Evolutionary conservation across 768 basidiomycete genomes (phyloP).

Genomic region (Termitomyces sp.): DNA sequence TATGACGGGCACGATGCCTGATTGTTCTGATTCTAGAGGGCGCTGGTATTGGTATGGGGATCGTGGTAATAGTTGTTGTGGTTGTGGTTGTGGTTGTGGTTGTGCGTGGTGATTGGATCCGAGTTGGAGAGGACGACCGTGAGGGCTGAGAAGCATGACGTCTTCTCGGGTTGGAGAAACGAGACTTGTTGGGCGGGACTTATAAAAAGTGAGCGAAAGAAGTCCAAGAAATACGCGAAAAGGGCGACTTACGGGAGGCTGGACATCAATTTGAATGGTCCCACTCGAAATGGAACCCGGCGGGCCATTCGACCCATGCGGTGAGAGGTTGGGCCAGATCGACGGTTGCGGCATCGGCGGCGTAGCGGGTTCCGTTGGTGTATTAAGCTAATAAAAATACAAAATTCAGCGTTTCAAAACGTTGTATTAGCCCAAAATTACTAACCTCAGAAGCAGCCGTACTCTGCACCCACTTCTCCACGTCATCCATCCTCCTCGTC

Average conservation of each 20-base stretch:
- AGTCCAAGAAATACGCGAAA: not conserved
- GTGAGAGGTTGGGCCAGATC: constrained; percentile 3
- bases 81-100: not conserved
- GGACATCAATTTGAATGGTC: constrained; percentile 7
- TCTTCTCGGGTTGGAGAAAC: not conserved
- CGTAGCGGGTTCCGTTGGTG: constrained; percentile 1
- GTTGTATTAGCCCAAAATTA: not conserved
- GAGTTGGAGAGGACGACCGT: not conserved
- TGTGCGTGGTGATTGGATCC: not conserved
- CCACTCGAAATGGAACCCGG: constrained; percentile 6
- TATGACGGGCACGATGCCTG: constrained; percentile 14
- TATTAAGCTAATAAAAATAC: not conserved
- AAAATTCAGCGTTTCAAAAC: not conserved
- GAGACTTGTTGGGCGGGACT: constrained; percentile 2
- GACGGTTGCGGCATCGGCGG: not conserved
- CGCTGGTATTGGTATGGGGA: not conserved
- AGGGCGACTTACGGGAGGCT: constrained; percentile 11
- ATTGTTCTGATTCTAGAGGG: not conserved
- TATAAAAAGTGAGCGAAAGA: not conserved
- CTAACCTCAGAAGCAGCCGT: constrained; percentile 6
- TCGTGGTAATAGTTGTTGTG: not conserved
- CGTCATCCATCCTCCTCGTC: not conserved
- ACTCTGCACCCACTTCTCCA: constrained; percentile 8
- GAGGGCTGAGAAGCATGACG: not conserved
- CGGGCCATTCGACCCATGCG: not conserved